phyloP scores from a whole-genome alignment of 2,329 filamentous ascomycete genomes.

The Scedosporium boydii region DNA sequence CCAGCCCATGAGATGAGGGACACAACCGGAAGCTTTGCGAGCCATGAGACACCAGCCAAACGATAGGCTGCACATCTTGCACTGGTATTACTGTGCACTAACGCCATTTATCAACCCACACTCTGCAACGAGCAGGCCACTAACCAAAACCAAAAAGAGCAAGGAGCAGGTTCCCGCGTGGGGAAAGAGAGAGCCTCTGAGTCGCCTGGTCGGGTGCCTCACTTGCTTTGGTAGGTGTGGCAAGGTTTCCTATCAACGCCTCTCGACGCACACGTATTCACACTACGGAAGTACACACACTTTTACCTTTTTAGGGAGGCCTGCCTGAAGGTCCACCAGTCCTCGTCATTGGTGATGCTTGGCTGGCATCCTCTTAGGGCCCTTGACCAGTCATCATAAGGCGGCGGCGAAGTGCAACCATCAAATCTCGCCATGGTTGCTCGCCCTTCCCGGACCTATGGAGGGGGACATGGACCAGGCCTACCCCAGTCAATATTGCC shows the following conservation, averaged over 20 bases:
- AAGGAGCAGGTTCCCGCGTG: neutral
- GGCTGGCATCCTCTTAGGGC: neutral
- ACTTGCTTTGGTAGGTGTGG: neutral
- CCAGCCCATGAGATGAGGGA: neutral
- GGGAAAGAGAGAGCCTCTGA: neutral
- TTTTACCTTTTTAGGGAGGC: no score
- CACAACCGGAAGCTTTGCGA: neutral
- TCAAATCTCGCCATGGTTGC: neutral
- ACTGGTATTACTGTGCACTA: neutral
- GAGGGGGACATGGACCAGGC: neutral
- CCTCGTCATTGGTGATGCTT: neutral
- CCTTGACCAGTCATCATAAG: neutral
- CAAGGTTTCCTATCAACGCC: neutral
- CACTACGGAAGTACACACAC: neutral
- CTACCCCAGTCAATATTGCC: neutral
- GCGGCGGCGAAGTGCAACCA: neutral
- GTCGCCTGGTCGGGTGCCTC: neutral
- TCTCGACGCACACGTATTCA: neutral
- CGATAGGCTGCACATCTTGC: neutral
- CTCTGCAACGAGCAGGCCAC: neutral
- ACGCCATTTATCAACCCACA: slow-evolving; percentile 6
- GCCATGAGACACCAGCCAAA: neutral
- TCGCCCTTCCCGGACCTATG: neutral
- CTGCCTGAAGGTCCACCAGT: no score
- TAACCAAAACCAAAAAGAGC: neutral